phyloP scores from a whole-genome alignment of 2,329 filamentous ascomycete genomes.

The Penicillium sp. region DNA sequence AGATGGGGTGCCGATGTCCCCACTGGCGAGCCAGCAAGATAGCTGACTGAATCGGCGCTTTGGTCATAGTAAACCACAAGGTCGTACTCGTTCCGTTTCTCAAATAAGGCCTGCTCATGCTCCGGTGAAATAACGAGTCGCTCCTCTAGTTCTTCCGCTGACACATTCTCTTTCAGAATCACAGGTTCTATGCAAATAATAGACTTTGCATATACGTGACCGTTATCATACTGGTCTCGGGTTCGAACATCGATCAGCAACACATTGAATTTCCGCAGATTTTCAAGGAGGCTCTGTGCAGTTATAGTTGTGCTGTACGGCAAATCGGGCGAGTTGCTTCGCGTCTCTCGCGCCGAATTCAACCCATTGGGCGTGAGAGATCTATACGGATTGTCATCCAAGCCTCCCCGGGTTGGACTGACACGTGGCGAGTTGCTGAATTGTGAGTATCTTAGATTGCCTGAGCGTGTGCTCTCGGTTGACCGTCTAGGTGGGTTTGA shows the following conservation, averaged over 20 bases:
- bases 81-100: constrained; percentile 65
- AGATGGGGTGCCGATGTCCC: constrained; percentile 50
- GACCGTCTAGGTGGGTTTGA: constrained; percentile 35
- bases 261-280: constrained; percentile 58
- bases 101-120: constrained; percentile 63
- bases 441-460: constrained; percentile 31
- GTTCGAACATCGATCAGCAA: constrained; percentile 78
- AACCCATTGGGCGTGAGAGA: constrained; percentile 39
- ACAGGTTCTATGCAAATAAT: constrained; percentile 88
- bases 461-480: constrained; percentile 34
- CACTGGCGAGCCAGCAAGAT: constrained; percentile 41
- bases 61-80: constrained; percentile 87
- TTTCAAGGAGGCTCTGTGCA: constrained; percentile 61
- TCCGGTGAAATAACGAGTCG: constrained; percentile 42
- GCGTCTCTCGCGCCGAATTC: constrained; percentile 30
- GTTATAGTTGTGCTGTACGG: constrained; percentile 55
- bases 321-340: constrained; percentile 42
- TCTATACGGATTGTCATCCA: constrained; percentile 38
- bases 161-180: constrained; percentile 58
- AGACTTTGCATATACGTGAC: constrained; percentile 74
- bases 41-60: constrained; percentile 51
- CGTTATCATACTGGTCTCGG: constrained; percentile 72
- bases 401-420: constrained; percentile 28
- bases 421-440: constrained; percentile 27
- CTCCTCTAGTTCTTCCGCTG: constrained; percentile 53